Percentiles rank a stretch among this genome's conserved stretches.
phyloP scores from a whole-genome alignment of 441 rosid species.

The Gossypium trilobum region DNA sequence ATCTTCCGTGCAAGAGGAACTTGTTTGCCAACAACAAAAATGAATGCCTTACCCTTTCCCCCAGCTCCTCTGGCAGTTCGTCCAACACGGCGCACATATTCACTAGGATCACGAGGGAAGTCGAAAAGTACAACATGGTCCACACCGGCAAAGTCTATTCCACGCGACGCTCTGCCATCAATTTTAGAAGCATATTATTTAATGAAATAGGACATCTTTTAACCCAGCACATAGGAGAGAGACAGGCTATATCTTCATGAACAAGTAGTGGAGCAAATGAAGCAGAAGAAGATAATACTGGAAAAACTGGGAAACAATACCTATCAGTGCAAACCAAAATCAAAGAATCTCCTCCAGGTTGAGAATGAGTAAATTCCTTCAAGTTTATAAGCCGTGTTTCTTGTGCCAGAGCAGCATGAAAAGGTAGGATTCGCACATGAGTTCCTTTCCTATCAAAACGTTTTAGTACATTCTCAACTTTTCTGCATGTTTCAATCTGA shows the following conservation, averaged over 20 bases:
- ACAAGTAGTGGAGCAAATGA: background rate
- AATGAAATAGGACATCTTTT: background rate
- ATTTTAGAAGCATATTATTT: conserved; percentile 5
- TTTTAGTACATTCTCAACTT: conserved; percentile 77
- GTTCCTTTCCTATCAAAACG: conserved; percentile 60
- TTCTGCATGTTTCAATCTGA: conserved; percentile 92
- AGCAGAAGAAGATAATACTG: background rate
- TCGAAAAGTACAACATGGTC: conserved; percentile 84
- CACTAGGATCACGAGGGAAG: conserved; percentile 89
- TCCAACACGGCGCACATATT: conserved; percentile 89
- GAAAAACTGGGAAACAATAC: conserved; percentile 25
- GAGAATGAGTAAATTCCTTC: conserved; percentile 56
- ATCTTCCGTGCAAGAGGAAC: conserved; percentile 59
- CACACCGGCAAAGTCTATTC: conserved; percentile 73
- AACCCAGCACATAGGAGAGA: background rate
- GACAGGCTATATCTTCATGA: background rate
- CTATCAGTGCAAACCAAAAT: conserved; percentile 85
- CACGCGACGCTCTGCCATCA: conserved; percentile 75
- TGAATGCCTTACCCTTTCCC: conserved; percentile 71
- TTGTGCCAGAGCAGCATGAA: conserved; percentile 75
- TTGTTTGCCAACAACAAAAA: conserved; percentile 89
- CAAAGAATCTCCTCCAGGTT: conserved; percentile 30
- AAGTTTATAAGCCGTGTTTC: conserved; percentile 53
- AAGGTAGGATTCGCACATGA: conserved; percentile 50
- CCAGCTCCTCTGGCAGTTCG: conserved; percentile 89